phyloP scores from a whole-genome alignment of 2,329 filamentous ascomycete genomes.

The Xylariaceae sp. region DNA sequence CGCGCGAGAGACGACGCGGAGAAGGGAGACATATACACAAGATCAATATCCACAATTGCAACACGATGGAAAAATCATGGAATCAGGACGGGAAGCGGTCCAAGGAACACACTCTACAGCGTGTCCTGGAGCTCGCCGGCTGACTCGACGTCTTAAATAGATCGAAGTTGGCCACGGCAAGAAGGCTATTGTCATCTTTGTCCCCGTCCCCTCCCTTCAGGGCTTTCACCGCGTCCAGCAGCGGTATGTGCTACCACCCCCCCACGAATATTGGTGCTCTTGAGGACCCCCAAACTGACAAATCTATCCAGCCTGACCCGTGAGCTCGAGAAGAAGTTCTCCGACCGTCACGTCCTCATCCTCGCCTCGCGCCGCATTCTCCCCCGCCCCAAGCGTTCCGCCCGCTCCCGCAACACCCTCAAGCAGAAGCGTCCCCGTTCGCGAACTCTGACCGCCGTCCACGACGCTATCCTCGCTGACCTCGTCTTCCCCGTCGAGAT shows the following conservation, averaged over 20 bases:
- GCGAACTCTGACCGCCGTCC: conserved; percentile 95
- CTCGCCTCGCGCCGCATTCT: conserved; percentile 98
- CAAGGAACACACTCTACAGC: conserved; percentile 51
- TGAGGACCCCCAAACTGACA: conserved; percentile 22
- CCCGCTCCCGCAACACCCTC: conserved; percentile 91
- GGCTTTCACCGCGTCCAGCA: conserved; percentile 99
- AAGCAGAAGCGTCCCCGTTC: conserved; percentile 98
- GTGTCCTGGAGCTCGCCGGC: conserved; percentile 72
- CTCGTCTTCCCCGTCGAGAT: conserved; percentile 99
- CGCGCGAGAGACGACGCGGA: conserved; percentile 17
- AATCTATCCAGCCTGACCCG: conserved; percentile 78
- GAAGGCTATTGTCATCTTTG: conserved; percentile 99
- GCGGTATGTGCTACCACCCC: conserved; percentile 68
- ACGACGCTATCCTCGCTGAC: conserved; percentile 96
- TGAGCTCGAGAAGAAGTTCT: conserved; percentile 99
- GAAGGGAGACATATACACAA: conserved; percentile 18
- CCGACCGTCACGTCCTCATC: conserved; percentile 99
- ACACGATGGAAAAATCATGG: conserved; percentile 39
- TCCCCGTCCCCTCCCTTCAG: conserved; percentile 96
- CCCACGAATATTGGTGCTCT: too few relatives aligned
- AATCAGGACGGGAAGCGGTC: conserved; percentile 74
- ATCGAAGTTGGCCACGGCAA: conserved; percentile 99
- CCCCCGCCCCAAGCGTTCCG: conserved; percentile 96
- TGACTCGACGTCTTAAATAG: conserved; percentile 71
- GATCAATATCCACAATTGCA: conserved; percentile 25